These are phyloP conservation scores for Cutaneotrichosporon sp. DNA, from an alignment of 1,284 basidiomycete genomes.

Conservation along the genomic window DNA sequence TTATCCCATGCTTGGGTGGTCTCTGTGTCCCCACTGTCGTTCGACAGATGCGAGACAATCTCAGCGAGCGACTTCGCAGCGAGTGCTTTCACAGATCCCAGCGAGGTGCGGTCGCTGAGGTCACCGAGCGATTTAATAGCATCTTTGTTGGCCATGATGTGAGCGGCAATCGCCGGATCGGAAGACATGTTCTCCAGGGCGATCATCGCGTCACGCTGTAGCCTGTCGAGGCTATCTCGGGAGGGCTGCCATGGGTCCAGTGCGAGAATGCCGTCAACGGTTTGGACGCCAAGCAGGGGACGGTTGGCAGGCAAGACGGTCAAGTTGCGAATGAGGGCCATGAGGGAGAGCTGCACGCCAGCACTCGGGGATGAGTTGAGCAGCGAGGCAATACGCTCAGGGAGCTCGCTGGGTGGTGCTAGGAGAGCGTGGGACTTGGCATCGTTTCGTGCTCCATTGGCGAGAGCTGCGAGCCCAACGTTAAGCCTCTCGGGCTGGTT, in stretches of 20 bases:
- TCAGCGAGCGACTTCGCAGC: not conserved
- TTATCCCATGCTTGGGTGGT: not conserved
- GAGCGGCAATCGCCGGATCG: not conserved
- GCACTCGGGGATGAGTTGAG: not conserved
- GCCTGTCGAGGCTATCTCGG: not conserved
- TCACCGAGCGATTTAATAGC: not conserved
- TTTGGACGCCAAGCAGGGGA: not conserved
- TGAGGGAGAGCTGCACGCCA: slow-evolving; percentile 1
- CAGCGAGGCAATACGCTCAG: not conserved
- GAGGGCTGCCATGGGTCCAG: not conserved
- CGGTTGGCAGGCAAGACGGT: slow-evolving; percentile 3
- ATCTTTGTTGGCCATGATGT: slow-evolving; percentile 1
- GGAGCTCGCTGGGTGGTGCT: not conserved
- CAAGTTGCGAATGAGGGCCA: slow-evolving; percentile 10
- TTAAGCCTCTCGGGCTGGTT: not conserved
- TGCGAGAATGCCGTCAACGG: not conserved
- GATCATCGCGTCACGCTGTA: slow-evolving; percentile 6
- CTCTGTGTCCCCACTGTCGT: not conserved
- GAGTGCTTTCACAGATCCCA: not conserved
- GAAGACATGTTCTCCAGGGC: not conserved
- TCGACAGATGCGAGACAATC: not conserved
- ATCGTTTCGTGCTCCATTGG: not conserved
- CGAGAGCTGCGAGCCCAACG: not conserved
- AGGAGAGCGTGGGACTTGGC: not conserved
- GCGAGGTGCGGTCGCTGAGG: not conserved